Evolutionary conservation across 805 yeast species (phyloP).

Genomic region (Yarrowia osloensis): DNA sequence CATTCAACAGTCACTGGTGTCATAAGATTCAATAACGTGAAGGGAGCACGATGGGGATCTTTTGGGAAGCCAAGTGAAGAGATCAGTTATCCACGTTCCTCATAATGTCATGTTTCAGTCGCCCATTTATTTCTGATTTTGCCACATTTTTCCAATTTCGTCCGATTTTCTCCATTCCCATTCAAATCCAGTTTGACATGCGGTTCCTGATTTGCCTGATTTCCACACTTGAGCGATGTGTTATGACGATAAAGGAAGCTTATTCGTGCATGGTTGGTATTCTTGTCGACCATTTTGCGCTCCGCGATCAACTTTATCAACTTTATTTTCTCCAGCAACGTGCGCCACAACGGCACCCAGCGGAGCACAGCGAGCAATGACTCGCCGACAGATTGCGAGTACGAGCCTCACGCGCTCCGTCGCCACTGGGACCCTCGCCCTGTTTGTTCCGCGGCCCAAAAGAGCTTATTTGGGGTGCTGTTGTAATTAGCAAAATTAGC

Average conservation of each 20-base stretch:
- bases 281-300: background rate
- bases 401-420: background rate
- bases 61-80: too few species aligned
- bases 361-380: too few species aligned
- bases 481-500: conserved; percentile 11
- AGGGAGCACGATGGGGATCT: too few species aligned
- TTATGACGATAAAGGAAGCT: conserved; percentile 1
- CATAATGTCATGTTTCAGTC: too few species aligned
- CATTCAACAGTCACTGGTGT: too few species aligned
- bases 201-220: background rate
- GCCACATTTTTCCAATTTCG: too few species aligned
- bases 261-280: conserved; percentile 2
- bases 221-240: conserved; percentile 3
- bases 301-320: background rate
- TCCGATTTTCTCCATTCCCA: background rate
- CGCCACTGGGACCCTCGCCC: background rate
- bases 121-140: background rate
- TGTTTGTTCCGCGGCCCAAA: background rate
- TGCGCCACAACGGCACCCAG: too few species aligned
- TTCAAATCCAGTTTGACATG: too few species aligned
- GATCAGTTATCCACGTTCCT: too few species aligned
- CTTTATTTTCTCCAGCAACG: too few species aligned
- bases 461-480: background rate
- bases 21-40: too few species aligned
- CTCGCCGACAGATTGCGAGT: background rate